A percentile compares a stretch with the other conserved stretches of the same genome.
Conservation (phyloP, 768 basidiomycete species). For the Podaxis sp. region DNA sequence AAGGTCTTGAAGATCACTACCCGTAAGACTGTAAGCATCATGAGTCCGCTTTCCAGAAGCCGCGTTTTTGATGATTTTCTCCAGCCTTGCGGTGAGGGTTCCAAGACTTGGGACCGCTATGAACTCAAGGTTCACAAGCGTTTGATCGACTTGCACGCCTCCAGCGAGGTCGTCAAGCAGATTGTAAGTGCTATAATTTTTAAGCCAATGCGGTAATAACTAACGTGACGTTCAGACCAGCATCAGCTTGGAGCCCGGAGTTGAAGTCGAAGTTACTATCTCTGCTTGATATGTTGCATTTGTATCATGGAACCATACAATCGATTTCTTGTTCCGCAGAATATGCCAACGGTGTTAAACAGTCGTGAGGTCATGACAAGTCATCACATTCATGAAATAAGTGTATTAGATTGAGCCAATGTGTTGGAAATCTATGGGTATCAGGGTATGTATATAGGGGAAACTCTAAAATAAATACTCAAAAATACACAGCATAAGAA, state of each 20-base stretch:
- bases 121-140: conserved; percentile 99
- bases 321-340: not conserved
- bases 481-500: conserved; percentile 69
- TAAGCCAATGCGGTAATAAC: not conserved
- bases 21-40: conserved; percentile 84
- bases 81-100: conserved; percentile 99
- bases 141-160: conserved; percentile 97
- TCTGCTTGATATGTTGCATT: conserved; percentile 49
- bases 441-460: not conserved
- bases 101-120: conserved; percentile 99
- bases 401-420: not conserved
- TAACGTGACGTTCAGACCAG: conserved; percentile 62
- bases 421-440: conserved; percentile 3
- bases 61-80: conserved; percentile 10
- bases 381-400: not conserved
- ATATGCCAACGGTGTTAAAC: too few relatives aligned
- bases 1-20: conserved; percentile 99
- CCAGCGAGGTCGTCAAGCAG: conserved; percentile 99
- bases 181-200: conserved; percentile 64
- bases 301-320: conserved; percentile 4
- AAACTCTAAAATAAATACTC: conserved; percentile 14
- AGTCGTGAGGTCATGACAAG: not conserved
- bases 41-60: not conserved
- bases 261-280: conserved; percentile 98
- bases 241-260: conserved; percentile 98